Percentiles rank a stretch among this genome's conserved stretches.
phyloP scores from a whole-genome alignment of 2,329 filamentous ascomycete genomes.

The Corynespora cassiicola region DNA sequence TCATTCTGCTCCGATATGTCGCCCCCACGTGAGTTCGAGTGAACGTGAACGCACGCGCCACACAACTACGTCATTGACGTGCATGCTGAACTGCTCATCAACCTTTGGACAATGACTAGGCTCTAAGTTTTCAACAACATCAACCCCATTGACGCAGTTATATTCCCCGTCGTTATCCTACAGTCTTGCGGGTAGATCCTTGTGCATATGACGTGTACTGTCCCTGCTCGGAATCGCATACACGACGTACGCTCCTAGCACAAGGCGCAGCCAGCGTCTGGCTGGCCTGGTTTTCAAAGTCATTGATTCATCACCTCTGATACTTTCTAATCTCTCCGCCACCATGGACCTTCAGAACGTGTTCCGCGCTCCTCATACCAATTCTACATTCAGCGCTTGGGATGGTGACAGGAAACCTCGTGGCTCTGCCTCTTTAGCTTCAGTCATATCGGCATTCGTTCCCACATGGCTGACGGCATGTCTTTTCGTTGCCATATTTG shows the following conservation, averaged over 20 bases:
- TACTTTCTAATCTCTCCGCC: too few species aligned
- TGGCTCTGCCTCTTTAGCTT: conserved; percentile 38
- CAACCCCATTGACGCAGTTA: neutral
- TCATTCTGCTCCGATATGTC: too few species aligned
- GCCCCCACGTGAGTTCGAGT: too few species aligned
- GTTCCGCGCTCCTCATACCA: conserved; percentile 2
- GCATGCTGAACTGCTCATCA: conserved; percentile 8
- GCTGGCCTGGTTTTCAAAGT: too few species aligned
- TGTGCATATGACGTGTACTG: too few species aligned
- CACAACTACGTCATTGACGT: conserved; percentile 20
- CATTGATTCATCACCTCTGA: too few species aligned
- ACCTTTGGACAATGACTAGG: too few species aligned
- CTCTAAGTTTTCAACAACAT: conserved; percentile 5
- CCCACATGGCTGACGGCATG: conserved; percentile 38
- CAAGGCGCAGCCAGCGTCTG: too few species aligned
- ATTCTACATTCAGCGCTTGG: conserved; percentile 11
- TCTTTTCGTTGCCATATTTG: conserved; percentile 43
- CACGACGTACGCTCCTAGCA: too few species aligned
- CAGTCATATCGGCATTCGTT: conserved; percentile 43
- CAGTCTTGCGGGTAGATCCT: too few species aligned
- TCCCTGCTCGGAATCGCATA: too few species aligned
- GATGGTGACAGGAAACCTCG: conserved; percentile 22
- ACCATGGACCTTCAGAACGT: conserved; percentile 13
- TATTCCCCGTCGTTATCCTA: too few species aligned
- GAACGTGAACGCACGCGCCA: conserved; percentile 8